Conservation (phyloP, 148 eudicot genomes). For the Vaccinium corymbosum region DNA sequence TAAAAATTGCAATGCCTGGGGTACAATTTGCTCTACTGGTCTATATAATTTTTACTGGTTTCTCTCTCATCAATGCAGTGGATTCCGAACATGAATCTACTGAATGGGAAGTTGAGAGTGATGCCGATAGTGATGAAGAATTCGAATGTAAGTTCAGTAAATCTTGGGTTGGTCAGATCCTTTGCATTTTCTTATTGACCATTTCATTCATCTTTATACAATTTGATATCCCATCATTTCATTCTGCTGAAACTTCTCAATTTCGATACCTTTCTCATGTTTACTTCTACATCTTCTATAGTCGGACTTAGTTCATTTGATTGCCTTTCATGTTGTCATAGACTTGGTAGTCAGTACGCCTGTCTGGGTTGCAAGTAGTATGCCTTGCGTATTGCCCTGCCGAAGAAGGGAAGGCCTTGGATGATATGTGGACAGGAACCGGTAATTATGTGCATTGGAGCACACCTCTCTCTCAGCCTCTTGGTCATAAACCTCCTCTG, state of each 20-base stretch:
- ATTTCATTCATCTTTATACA: neutral
- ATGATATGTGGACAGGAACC: neutral
- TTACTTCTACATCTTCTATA: neutral
- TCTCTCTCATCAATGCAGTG: conserved; percentile 47
- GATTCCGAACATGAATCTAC: conserved; percentile 65
- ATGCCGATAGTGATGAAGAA: conserved; percentile 64
- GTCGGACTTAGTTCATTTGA: neutral
- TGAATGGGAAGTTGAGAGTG: conserved; percentile 93
- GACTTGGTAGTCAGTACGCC: neutral
- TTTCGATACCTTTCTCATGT: neutral
- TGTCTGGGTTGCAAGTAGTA: neutral
- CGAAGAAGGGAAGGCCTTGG: neutral
- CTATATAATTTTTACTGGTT: neutral
- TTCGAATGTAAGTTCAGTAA: conserved; percentile 58
- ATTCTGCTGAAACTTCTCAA: neutral
- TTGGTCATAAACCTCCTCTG: neutral
- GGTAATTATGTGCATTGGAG: neutral
- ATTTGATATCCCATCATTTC: neutral
- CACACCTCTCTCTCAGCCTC: neutral
- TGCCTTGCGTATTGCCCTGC: neutral
- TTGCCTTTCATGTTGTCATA: neutral
- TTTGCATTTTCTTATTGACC: neutral
- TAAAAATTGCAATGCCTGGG: neutral
- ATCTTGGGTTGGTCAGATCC: neutral
- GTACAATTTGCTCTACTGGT: neutral